Base-by-base conservation (phyloP, 2,329 filamentous ascomycete species). In the Paracoccidioides brasiliensis region DNA sequence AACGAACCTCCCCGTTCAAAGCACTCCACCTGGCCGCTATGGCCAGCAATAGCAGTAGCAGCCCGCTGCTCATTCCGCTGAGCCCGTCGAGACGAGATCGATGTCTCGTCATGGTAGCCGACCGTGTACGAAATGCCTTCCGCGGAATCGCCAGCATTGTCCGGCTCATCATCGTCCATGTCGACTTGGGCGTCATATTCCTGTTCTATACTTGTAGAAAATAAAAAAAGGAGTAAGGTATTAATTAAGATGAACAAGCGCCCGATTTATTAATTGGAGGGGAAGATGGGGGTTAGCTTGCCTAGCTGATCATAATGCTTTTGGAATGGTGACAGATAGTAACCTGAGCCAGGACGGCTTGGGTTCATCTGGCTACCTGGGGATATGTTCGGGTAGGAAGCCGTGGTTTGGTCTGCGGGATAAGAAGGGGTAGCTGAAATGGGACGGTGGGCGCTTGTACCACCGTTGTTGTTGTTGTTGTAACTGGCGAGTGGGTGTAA, bases 281-380 rank as follows among this genome's bases (percentile, higher is more conserved):
- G 64, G 68, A 70, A 67, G 72, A 74, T 73, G 71, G 65, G 76
- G 78, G 79, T 71, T 67, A 79, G 78, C 90, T 87, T 89, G 86
- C 91, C 91, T 71, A 97, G 82, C 78, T 95, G 89, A 72, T 94
- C 88, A 72, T 94, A 90, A 71, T 96, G 91, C 70, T 87, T 93
- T 68, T 94, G 89, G 73, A 95, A 96, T 15, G 88, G 86, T 56
- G 88, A 86, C 52, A 87, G 83, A 68, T 95, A 96, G 72, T 86
- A 95, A 54, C 73, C 71, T 15, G 76, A 72, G 43, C 77, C 69
- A 49, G 72, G 62, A 14, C 70, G 70, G 49, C 68, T 53, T 22
- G 45, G 37, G 14, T 55, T 53, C 12, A 57, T 49, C 15, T 2
- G 15, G 40, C 42, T 52, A 10, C 35, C 15, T 5, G 50, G 33